phyloP scores from a whole-genome alignment of 768 basidiomycete genomes.

The Fomitopsis pulvina region DNA sequence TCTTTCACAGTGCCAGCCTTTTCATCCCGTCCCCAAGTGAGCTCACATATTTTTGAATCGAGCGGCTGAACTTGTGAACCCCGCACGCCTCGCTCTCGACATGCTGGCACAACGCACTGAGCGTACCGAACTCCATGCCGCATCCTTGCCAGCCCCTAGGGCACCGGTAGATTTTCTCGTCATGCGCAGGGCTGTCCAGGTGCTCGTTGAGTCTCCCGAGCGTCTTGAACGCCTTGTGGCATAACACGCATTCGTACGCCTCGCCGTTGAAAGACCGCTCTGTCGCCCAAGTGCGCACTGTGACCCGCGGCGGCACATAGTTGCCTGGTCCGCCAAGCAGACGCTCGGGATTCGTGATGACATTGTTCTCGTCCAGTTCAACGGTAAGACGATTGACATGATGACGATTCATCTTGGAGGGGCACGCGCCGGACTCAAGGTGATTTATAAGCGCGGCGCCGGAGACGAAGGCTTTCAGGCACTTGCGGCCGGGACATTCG shows the following conservation, averaged over 20 bases:
- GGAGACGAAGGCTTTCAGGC: conserved; percentile 43
- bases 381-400: conserved; percentile 35
- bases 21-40: too few relatives aligned
- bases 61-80: conserved; percentile 40
- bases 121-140: conserved; percentile 33
- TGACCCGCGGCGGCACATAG: not conserved
- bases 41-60: conserved; percentile 24
- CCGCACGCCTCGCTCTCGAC: conserved; percentile 61
- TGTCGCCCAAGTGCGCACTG: conserved; percentile 36
- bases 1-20: too few relatives aligned
- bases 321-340: conserved; percentile 33
- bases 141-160: conserved; percentile 36
- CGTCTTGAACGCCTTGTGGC: conserved; percentile 35
- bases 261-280: conserved; percentile 34
- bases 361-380: conserved; percentile 35
- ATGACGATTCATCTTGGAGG: conserved; percentile 39
- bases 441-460: conserved; percentile 52
- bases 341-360: conserved; percentile 51
- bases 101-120: conserved; percentile 59
- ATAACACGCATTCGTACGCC: conserved; percentile 60
- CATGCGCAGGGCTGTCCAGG: conserved; percentile 54
- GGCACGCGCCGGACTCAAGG: conserved; percentile 54
- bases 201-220: conserved; percentile 53
- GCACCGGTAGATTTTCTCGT: conserved; percentile 48
- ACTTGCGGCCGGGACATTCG: conserved; percentile 35